Conservation (phyloP, 73 alveolate species). For the Symbiodinium pilosum region DNA sequence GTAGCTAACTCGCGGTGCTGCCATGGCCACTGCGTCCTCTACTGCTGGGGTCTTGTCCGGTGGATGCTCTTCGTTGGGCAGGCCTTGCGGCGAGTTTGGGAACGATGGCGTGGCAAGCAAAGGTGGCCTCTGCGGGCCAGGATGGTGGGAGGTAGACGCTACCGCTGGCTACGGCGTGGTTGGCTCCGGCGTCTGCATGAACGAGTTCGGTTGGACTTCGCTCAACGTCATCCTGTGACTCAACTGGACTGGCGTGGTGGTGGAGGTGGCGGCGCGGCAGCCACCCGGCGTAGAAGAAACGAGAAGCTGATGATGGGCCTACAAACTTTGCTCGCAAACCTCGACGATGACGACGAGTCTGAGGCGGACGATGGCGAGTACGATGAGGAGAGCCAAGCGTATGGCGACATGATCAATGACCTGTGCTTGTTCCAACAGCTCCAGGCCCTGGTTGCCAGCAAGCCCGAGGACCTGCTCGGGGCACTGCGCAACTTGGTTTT, state of each 20-base stretch:
- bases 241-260: background rate
- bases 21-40: no score
- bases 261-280: background rate
- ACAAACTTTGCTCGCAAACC: background rate
- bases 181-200: background rate
- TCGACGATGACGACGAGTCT: background rate
- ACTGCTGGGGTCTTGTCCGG: no score
- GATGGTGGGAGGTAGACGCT: background rate
- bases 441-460: background rate
- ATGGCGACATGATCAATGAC: background rate
- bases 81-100: no score
- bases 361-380: background rate
- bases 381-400: no score
- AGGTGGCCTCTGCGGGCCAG: background rate
- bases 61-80: no score
- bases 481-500: background rate
- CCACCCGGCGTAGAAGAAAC: background rate
- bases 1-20: no score
- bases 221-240: background rate
- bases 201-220: background rate
- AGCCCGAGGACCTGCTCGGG: background rate
- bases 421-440: background rate
- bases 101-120: background rate
- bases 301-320: background rate
- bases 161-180: background rate